Evolutionary conservation across 495 filamentous ascomycete genomes (phyloP).

Genomic region (Penicillium nucicola): DNA sequence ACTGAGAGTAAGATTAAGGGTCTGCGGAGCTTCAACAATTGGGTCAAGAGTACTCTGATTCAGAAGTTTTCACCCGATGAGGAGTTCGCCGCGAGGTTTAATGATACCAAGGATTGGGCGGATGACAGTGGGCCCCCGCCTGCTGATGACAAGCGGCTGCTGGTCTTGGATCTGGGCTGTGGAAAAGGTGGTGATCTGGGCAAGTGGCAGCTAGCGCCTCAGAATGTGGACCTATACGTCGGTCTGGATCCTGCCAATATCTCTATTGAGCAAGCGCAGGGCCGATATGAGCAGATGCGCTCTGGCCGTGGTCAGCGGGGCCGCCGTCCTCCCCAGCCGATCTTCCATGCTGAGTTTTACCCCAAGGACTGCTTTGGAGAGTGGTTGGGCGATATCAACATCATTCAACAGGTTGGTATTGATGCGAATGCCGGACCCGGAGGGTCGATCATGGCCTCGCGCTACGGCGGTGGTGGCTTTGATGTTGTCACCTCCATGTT

Average conservation of each 20-base stretch:
- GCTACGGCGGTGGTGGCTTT: conserved; percentile 71
- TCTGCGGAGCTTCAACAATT: conserved; percentile 93
- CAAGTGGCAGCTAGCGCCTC: conserved; percentile 92
- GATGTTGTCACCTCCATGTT: conserved; percentile 99
- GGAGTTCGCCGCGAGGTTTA: conserved; percentile 48
- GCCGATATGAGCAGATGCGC: conserved; percentile 76
- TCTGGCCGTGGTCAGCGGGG: conserved; percentile 51
- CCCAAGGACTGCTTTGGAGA: conserved; percentile 88
- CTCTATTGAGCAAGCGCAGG: conserved; percentile 82
- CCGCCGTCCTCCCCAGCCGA: conserved; percentile 52
- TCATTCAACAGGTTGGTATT: conserved; percentile 81
- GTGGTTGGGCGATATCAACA: conserved; percentile 69
- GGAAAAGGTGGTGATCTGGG: conserved; percentile 94
- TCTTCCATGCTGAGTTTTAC: conserved; percentile 82
- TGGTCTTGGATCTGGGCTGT: conserved; percentile 91
- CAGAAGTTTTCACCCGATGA: conserved; percentile 93
- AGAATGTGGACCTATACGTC: conserved; percentile 82
- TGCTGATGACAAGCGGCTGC: conserved; percentile 49
- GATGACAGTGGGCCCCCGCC: conserved; percentile 49
- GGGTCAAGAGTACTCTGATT: conserved; percentile 95
- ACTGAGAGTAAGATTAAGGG: conserved; percentile 93
- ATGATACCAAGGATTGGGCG: conserved; percentile 42
- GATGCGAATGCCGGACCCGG: conserved; percentile 63
- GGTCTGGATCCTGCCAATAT: conserved; percentile 91
- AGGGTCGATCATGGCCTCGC: conserved; percentile 49